phyloP scores from a whole-genome alignment of 352 stramenopile genomes.

The Pythium periplocum region DNA sequence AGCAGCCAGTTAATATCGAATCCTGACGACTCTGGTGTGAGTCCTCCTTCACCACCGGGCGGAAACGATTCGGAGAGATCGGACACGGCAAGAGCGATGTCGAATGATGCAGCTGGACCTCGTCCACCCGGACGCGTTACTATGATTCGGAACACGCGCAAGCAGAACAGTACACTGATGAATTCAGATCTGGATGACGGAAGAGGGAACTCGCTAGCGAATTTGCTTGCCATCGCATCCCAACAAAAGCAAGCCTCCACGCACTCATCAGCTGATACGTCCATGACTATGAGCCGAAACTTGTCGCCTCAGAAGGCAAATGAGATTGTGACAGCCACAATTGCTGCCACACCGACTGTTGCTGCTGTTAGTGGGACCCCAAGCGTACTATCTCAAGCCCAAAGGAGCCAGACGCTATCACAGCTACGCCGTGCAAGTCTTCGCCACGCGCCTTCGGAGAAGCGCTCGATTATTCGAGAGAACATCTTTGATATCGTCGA shows the following conservation, averaged over 20 bases:
- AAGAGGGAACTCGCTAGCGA: too few species aligned
- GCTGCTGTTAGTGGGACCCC: not conserved
- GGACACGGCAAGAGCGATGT: too few species aligned
- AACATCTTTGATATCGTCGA: conserved; percentile 81
- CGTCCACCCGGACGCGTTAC: too few species aligned
- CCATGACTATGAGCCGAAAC: conserved; percentile 16
- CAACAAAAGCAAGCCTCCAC: too few species aligned
- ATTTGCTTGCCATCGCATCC: too few species aligned
- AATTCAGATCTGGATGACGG: conserved; percentile 25
- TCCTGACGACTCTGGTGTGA: conserved; percentile 3
- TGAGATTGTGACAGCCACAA: conserved; percentile 25
- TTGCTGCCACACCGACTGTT: conserved; percentile 17
- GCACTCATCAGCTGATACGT: not conserved
- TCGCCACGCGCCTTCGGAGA: conserved; percentile 20
- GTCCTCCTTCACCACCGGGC: not conserved
- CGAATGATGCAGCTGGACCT: too few species aligned
- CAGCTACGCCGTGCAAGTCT: conserved; percentile 32
- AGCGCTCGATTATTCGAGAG: conserved; percentile 45
- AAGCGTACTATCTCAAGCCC: conserved; percentile 11
- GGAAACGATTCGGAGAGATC: conserved; percentile 2
- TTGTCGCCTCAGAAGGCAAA: conserved; percentile 22
- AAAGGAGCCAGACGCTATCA: conserved; percentile 32
- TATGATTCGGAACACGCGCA: not conserved
- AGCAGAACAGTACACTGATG: conserved; percentile 13
- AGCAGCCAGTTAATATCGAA: too few species aligned